Conservation (phyloP, 2,329 filamentous ascomycete species). For the Diplodia seriata region DNA sequence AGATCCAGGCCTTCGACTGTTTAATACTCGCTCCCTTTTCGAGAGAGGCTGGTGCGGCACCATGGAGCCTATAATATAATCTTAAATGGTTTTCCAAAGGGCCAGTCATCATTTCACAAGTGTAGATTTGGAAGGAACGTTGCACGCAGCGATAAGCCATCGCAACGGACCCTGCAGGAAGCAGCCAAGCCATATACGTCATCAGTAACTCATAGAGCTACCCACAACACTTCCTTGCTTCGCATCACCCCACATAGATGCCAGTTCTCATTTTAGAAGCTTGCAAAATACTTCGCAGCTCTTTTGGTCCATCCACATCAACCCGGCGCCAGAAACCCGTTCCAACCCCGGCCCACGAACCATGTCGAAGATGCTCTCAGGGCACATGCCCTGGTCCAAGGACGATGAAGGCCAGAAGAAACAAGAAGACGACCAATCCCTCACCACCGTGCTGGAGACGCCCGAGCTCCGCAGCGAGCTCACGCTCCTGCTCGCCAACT, state of each 20-base stretch:
- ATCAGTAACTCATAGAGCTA: constrained; percentile 13
- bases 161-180: constrained; percentile 17
- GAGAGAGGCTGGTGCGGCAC: too few species aligned
- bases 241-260: constrained; percentile 9
- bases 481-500: constrained; percentile 55
- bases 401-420: constrained; percentile 2
- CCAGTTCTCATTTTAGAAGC: neutral
- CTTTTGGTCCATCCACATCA: neutral
- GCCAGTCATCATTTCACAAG: neutral
- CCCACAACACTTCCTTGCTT: constrained; percentile 28
- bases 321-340: neutral
- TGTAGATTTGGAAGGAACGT: neutral
- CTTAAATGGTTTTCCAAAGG: neutral
- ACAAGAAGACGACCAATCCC: constrained; percentile 11
- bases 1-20: too few species aligned
- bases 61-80: neutral
- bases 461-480: constrained; percentile 53
- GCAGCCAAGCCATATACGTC: constrained; percentile 31
- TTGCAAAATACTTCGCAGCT: neutral
- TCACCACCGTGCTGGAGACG: constrained; percentile 48
- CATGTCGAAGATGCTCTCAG: constrained; percentile 27
- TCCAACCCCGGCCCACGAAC: neutral
- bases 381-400: constrained; percentile 30
- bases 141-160: neutral
- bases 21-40: too few species aligned